Evolutionary conservation across 2,329 filamentous ascomycete species (phyloP), one percentile per base, ranked within the genome.

Genomic region (Colletotrichum shisoi): DNA sequence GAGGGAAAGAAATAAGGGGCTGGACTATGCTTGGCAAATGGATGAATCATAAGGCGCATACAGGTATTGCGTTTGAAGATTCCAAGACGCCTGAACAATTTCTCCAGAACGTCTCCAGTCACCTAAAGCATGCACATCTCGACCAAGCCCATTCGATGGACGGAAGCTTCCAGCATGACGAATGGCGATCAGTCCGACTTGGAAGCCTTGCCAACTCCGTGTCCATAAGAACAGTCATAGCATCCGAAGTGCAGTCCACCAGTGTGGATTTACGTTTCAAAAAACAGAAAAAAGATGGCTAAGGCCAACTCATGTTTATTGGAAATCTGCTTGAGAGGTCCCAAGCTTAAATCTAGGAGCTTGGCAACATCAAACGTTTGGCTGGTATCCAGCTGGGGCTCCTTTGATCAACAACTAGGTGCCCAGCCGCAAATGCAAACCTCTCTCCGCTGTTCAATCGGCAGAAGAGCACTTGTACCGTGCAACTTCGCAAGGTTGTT

Each of bases 11-110:
- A 88, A 91, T 72, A 91, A 91, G 78, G 90, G 90, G 39, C 78
- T 98, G 74, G 89, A 94, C 73, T 98, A 97, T 78, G 88, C 91
- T 39, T 99, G 94, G 95, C 92, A 97, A 82, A 95, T 96, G 90
- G 95, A 97, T 80, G 92, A 93, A 78, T 95, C 84, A 76, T 67
- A 15, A 15, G 37, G 21, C 11, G 44, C 45, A n/a, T 31, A 34
- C 17, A 49, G 12, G 39, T 7, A 19, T 4, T 4, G 7, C 21
- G 21, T 13, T 56, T 17, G 13, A 53, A 27, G 15, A 39, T 19
- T 6, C 13, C 11, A 24, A 39, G 39, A 3, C 12, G 15, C n/a
- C 12, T n/a, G 11, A 12, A 21, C 21, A 8, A 39, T 7, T 4
- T 12, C 45, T 17, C 9, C 48, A 51, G 27, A 12, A n/a, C 37